Evolutionary conservation across 176 grass and related monocot genomes (phyloP).

Genomic region (Pharus latifolius): DNA sequence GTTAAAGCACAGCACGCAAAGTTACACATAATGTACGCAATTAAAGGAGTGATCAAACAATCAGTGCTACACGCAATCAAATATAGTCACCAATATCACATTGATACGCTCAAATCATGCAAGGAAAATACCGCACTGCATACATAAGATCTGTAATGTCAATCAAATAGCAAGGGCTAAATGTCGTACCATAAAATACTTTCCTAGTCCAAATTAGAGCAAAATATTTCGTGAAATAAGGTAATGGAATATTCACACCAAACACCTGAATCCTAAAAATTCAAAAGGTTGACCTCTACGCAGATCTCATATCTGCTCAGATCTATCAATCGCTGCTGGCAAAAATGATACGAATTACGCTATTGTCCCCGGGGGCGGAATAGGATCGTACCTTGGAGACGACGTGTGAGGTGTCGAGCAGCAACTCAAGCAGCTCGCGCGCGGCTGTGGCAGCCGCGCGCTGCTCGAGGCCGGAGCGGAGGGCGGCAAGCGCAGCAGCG

Average conservation of each 20-base stretch:
- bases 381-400: conserved; percentile 68
- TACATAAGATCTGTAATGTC: not conserved
- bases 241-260: not conserved
- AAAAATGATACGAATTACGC: not conserved
- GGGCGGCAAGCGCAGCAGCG: conserved; percentile 33
- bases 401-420: conserved; percentile 96
- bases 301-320: not conserved
- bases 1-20: too few relatives aligned
- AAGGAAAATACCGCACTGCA: not conserved
- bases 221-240: not conserved
- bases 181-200: not conserved
- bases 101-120: not conserved
- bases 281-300: not conserved
- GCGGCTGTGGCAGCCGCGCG: conserved; percentile 43
- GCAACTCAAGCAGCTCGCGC: conserved; percentile 77
- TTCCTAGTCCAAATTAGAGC: not conserved
- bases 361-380: not conserved
- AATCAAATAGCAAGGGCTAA: not conserved
- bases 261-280: not conserved
- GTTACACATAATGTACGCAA: too few relatives aligned
- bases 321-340: not conserved
- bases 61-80: too few relatives aligned
- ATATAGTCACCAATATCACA: too few relatives aligned
- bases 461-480: conserved; percentile 56
- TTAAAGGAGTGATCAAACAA: too few relatives aligned